Conservation (phyloP, 768 basidiomycete species). For the button mushroom (Agaricus bisporus) region DNA sequence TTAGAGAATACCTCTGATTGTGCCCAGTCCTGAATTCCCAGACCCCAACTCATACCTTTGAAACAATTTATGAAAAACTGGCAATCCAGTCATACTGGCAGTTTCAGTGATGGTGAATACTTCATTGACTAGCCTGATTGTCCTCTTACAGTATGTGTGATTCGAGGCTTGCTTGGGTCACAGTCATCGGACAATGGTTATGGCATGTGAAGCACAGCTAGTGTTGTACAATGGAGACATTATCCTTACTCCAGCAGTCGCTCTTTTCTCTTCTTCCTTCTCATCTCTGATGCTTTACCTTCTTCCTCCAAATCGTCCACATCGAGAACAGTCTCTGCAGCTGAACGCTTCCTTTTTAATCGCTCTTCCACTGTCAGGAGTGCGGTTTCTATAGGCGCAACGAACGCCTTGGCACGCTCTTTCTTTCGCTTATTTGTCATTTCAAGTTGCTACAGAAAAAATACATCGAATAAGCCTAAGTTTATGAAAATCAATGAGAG, state of each 20-base stretch:
- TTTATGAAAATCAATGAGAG: not conserved
- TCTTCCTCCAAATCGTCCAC: conserved; percentile 24
- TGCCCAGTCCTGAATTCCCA: no score
- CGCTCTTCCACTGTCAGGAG: conserved; percentile 77
- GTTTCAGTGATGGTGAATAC: no score
- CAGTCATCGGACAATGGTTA: no score
- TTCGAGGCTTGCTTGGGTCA: no score
- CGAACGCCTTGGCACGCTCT: conserved; percentile 81
- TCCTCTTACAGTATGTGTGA: no score
- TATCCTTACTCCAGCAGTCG: conserved; percentile 19
- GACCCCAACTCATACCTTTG: no score
- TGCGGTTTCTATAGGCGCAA: conserved; percentile 78
- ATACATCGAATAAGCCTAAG: not conserved
- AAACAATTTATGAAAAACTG: no score
- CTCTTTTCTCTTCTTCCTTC: conserved; percentile 29
- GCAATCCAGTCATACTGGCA: no score
- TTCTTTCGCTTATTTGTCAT: conserved; percentile 62
- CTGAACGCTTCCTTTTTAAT: conserved; percentile 39
- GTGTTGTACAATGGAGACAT: no score
- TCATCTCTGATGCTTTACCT: conserved; percentile 26
- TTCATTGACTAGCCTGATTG: no score
- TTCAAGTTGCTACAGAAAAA: conserved; percentile 64
- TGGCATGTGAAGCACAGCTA: no score
- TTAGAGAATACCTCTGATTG: no score
- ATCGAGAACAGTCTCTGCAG: conserved; percentile 32